phyloP scores from a whole-genome alignment of 495 filamentous ascomycete genomes.

The Aspergillus cristatus region DNA sequence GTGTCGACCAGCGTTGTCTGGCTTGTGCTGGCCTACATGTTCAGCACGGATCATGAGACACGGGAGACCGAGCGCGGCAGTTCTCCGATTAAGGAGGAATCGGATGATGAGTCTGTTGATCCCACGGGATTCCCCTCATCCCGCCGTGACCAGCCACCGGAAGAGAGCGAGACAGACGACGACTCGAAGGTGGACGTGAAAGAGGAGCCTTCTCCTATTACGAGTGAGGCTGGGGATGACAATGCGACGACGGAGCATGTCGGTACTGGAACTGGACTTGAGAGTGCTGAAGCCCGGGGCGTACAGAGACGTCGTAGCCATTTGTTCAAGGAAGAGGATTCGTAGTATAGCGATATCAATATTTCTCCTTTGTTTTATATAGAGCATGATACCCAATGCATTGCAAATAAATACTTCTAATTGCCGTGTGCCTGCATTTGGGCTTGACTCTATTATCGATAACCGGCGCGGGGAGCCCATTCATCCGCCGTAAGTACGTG shows the following conservation, averaged over 20 bases:
- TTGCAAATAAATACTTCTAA: no score
- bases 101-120: constrained; percentile 10
- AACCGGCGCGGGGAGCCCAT: no score
- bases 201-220: not conserved
- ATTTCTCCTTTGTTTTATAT: no score
- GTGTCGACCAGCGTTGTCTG: constrained; percentile 50
- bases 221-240: not conserved
- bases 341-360: constrained; percentile 6
- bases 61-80: constrained; percentile 5
- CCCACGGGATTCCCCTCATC: constrained; percentile 5
- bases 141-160: constrained; percentile 11
- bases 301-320: constrained; percentile 29
- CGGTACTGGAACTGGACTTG: constrained; percentile 26
- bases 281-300: constrained; percentile 23
- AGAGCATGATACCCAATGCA: no score
- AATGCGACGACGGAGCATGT: constrained; percentile 1
- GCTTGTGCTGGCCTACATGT: constrained; percentile 37
- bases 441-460: no score
- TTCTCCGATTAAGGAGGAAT: constrained; percentile 21
- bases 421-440: no score
- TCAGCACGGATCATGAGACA: constrained; percentile 11
- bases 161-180: constrained; percentile 12
- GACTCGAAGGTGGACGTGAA: constrained; percentile 4
- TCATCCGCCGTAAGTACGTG: no score
- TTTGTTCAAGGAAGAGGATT: constrained; percentile 13